Percentiles rank a stretch among this genome's conserved stretches.
phyloP scores from a whole-genome alignment of 345 rosid species.

The Aquilaria sinensis region DNA sequence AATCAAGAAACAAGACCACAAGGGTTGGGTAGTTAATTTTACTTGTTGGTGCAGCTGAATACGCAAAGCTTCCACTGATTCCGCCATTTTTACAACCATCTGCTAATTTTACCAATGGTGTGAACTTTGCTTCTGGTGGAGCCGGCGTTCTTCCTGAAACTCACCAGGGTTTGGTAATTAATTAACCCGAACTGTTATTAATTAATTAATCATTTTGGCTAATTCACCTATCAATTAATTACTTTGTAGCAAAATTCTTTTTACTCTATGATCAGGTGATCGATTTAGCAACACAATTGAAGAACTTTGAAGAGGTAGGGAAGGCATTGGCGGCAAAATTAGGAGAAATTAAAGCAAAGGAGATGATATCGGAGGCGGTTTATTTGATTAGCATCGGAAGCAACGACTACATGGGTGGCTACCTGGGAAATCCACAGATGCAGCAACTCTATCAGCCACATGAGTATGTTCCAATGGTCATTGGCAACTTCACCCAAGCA shows the following conservation, averaged over 20 bases:
- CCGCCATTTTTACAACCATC: slow-evolving; percentile 38
- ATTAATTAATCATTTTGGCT: too few species aligned
- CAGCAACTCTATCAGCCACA: slow-evolving; percentile 29
- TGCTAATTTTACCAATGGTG: slow-evolving; percentile 28
- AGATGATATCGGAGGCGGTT: slow-evolving; percentile 39
- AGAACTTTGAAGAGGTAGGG: slow-evolving; percentile 28
- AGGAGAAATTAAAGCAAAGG: slow-evolving; percentile 25
- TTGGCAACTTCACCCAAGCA: slow-evolving; percentile 43
- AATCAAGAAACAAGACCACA: too few species aligned
- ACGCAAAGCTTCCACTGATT: slow-evolving; percentile 44
- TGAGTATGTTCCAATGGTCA: slow-evolving; percentile 35
- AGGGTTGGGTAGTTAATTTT: not conserved
- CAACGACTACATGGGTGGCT: slow-evolving; percentile 48
- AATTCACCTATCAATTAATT: too few species aligned
- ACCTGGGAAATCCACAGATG: slow-evolving; percentile 28
- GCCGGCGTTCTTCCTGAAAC: slow-evolving; percentile 49
- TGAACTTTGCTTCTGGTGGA: slow-evolving; percentile 50
- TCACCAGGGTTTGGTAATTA: slow-evolving; percentile 34
- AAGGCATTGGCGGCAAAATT: slow-evolving; percentile 27
- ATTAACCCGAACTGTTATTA: too few species aligned
- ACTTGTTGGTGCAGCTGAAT: slow-evolving; percentile 25
- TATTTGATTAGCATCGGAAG: slow-evolving; percentile 50
- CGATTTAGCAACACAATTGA: slow-evolving; percentile 37
- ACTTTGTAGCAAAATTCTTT: not conserved
- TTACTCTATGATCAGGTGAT: slow-evolving; percentile 21